A percentile compares a stretch with the other conserved stretches of the same genome.
These are phyloP conservation scores for Calonectria pseudoturangicola DNA, from an alignment of 2,329 filamentous ascomycete genomes.

Conservation along the genomic window DNA sequence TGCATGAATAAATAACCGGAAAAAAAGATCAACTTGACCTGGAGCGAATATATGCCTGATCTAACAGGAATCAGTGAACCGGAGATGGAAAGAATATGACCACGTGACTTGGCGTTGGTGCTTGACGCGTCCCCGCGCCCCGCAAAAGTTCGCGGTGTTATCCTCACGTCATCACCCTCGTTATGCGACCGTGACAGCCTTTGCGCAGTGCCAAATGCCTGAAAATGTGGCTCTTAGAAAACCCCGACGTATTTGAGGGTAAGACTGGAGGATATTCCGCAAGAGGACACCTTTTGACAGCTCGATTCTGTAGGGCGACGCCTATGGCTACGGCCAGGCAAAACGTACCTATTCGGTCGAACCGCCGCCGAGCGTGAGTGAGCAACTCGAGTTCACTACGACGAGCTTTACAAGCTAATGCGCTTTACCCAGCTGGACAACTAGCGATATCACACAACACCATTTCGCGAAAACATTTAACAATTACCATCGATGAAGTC, in stretches of 20 bases:
- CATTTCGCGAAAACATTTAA: slow-evolving; percentile 92
- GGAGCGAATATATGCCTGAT: not conserved
- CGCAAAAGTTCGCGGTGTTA: slow-evolving; percentile 49
- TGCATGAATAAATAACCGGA: not conserved
- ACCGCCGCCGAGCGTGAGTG: slow-evolving; percentile 81
- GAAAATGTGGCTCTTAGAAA: slow-evolving; percentile 80
- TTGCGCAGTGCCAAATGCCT: slow-evolving; percentile 42
- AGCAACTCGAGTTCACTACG: slow-evolving; percentile 47
- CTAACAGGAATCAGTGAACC: not conserved
- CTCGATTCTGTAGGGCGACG: slow-evolving; percentile 62
- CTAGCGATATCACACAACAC: slow-evolving; percentile 85
- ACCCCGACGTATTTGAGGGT: slow-evolving; percentile 72
- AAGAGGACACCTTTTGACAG: slow-evolving; percentile 29
- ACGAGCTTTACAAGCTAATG: slow-evolving; percentile 26
- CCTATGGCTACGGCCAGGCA: slow-evolving; percentile 90
- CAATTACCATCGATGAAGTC: slow-evolving; percentile 82
- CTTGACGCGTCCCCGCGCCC: slow-evolving; percentile 47
- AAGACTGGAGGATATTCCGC: slow-evolving; percentile 34
- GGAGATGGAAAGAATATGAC: not conserved
- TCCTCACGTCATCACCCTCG: slow-evolving; percentile 53
- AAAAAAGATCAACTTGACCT: not conserved
- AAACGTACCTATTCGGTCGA: slow-evolving; percentile 89
- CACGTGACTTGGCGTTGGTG: slow-evolving; percentile 55
- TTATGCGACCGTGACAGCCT: slow-evolving; percentile 46
- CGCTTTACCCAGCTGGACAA: slow-evolving; percentile 71